phyloP scores from a whole-genome alignment of 2,329 filamentous ascomycete species.

The Microcyclosporella mali region DNA sequence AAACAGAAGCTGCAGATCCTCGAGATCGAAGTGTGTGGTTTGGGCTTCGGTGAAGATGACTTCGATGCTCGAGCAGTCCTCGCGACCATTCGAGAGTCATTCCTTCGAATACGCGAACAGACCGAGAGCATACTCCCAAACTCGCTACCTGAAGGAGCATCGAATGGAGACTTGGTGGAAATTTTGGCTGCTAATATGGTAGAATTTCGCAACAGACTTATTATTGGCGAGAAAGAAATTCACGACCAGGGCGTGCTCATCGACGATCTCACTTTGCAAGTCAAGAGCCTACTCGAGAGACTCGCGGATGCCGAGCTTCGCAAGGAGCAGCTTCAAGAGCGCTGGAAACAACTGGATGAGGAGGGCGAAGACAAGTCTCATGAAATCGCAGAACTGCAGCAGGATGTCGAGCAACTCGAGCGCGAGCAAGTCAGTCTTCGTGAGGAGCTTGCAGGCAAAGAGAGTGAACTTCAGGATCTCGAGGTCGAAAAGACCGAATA shows the following conservation, averaged over 20 bases:
- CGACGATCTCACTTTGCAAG: slow-evolving; percentile 33
- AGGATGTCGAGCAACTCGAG: slow-evolving; percentile 30
- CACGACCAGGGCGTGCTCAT: slow-evolving; percentile 27
- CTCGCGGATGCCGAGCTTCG: slow-evolving; percentile 33
- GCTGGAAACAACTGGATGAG: slow-evolving; percentile 33
- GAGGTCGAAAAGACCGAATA: slow-evolving; percentile 30
- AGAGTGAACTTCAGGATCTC: slow-evolving; percentile 19
- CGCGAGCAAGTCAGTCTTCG: slow-evolving; percentile 24
- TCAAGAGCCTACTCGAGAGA: slow-evolving; percentile 36
- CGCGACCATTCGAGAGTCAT: slow-evolving; percentile 37
- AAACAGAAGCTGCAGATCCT: slow-evolving; percentile 38
- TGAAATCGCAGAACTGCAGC: slow-evolving; percentile 34
- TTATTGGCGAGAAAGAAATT: slow-evolving; percentile 30
- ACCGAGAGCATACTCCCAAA: slow-evolving; percentile 39
- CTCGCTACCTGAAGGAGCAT: slow-evolving; percentile 31
- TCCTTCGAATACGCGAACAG: slow-evolving; percentile 35
- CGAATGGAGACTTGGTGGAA: slow-evolving; percentile 36
- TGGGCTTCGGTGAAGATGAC: slow-evolving; percentile 34
- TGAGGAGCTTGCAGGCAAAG: slow-evolving; percentile 20
- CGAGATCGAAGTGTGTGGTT: slow-evolving; percentile 39
- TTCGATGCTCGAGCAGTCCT: slow-evolving; percentile 34
- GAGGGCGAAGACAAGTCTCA: slow-evolving; percentile 34
- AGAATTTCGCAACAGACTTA: slow-evolving; percentile 34
- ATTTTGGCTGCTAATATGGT: slow-evolving; percentile 31
- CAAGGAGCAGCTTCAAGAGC: slow-evolving; percentile 32